phyloP scores from a whole-genome alignment of 2,329 filamentous ascomycete genomes.

The Microascus cirrosus region DNA sequence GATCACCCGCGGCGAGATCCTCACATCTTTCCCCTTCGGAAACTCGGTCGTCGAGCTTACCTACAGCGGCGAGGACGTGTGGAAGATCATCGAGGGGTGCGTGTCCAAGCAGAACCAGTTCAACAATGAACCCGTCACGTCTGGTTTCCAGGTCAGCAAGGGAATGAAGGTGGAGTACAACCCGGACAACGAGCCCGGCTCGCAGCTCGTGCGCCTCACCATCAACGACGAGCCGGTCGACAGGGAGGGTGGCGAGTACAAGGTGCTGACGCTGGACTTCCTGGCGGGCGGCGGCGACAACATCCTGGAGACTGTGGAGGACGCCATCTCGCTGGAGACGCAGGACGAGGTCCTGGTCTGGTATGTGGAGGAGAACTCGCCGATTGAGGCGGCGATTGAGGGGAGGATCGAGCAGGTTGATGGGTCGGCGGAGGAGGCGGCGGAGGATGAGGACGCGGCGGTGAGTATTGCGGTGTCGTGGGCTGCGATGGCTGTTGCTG shows the following conservation, averaged over 20 bases:
- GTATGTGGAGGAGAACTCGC: slow-evolving; percentile 36
- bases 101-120: slow-evolving; percentile 42
- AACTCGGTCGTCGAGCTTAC: slow-evolving; percentile 51
- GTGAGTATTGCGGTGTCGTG: background rate
- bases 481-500: background rate
- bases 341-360: slow-evolving; percentile 40
- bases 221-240: slow-evolving; percentile 36
- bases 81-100: slow-evolving; percentile 47
- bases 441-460: background rate
- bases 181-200: slow-evolving; percentile 33
- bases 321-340: slow-evolving; percentile 35
- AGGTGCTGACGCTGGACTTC: slow-evolving; percentile 52
- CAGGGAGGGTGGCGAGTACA: slow-evolving; percentile 29
- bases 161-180: slow-evolving; percentile 48
- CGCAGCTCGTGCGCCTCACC: slow-evolving; percentile 38
- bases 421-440: background rate
- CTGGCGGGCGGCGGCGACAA: slow-evolving; percentile 53
- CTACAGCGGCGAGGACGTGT: slow-evolving; percentile 40
- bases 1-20: slow-evolving; percentile 51
- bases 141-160: slow-evolving; percentile 49
- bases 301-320: slow-evolving; percentile 30
- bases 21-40: slow-evolving; percentile 55
- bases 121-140: slow-evolving; percentile 40
- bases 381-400: slow-evolving; percentile 37
- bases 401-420: slow-evolving; percentile 22